phyloP scores from a whole-genome alignment of 768 basidiomycete species.

The Hebeloma cylindrosporum region DNA sequence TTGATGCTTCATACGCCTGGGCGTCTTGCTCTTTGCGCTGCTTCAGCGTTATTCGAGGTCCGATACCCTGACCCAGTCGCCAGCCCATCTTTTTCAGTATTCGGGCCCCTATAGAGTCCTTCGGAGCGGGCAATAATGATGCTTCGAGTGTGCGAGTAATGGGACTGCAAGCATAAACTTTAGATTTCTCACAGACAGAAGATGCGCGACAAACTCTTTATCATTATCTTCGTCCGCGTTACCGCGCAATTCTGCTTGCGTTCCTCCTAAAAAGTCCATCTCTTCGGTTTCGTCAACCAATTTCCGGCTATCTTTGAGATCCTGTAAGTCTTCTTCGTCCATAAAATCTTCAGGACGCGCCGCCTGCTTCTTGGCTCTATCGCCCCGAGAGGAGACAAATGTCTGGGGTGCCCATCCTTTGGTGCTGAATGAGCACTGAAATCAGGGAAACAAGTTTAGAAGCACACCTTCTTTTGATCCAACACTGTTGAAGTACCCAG shows the following conservation, averaged over 20 bases:
- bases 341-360: slow-evolving; percentile 91
- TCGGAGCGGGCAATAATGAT: slow-evolving; percentile 69
- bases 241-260: slow-evolving; percentile 43
- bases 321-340: slow-evolving; percentile 97
- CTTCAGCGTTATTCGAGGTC: slow-evolving; percentile 79
- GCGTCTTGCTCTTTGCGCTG: slow-evolving; percentile 74
- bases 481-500: slow-evolving; percentile 95
- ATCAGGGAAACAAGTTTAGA: background rate
- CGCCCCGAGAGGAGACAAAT: slow-evolving; percentile 85
- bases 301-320: slow-evolving; percentile 68
- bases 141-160: slow-evolving; percentile 61
- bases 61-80: slow-evolving; percentile 90
- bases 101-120: slow-evolving; percentile 79
- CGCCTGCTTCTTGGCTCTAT: slow-evolving; percentile 63
- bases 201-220: slow-evolving; percentile 50
- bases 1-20: slow-evolving; percentile 39
- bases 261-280: slow-evolving; percentile 65
- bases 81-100: slow-evolving; percentile 96
- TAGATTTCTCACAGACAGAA: background rate
- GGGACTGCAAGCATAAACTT: slow-evolving; percentile 41
- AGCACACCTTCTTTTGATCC: slow-evolving; percentile 91
- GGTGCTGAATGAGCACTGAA: background rate
- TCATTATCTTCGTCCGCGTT: slow-evolving; percentile 43
- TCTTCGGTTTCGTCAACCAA: slow-evolving; percentile 81
- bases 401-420: slow-evolving; percentile 93